phyloP scores from a whole-genome alignment of 2,329 filamentous ascomycete genomes.

The Aureobasidium uvarum region DNA sequence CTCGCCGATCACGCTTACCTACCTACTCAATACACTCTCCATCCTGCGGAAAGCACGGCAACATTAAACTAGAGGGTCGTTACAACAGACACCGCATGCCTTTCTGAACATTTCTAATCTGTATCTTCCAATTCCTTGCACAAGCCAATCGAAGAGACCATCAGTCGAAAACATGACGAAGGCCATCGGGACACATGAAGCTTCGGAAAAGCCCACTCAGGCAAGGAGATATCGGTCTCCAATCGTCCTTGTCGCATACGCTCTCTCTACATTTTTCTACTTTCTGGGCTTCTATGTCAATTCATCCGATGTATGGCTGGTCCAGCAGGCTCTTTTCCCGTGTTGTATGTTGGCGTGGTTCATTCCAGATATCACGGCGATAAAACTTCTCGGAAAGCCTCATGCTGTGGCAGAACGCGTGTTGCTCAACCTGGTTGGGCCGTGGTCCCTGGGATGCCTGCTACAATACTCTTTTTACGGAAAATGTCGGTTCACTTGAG shows the following conservation, averaged over 20 bases:
- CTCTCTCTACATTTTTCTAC: not conserved
- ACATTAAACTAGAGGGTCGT: not conserved
- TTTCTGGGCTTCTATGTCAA: not conserved
- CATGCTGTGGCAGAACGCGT: not conserved
- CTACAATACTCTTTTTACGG: not conserved
- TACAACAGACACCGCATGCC: not conserved
- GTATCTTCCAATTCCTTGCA: not conserved
- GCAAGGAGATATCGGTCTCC: not conserved
- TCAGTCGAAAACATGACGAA: not conserved
- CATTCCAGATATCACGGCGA: not conserved
- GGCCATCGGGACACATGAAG: not conserved
- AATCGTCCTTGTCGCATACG: not conserved
- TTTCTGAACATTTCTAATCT: not conserved
- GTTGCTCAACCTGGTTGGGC: not conserved
- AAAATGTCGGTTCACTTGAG: not conserved
- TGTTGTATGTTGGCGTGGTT: not conserved
- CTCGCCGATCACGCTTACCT: not conserved
- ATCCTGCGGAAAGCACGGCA: not conserved
- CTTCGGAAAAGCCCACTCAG: not conserved
- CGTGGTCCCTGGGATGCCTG: not conserved
- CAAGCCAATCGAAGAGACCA: not conserved
- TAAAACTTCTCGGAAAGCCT: not conserved
- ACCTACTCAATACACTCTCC: not conserved
- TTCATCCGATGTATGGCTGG: not conserved
- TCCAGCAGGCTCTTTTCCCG: not conserved